Conservation (phyloP, 2,329 filamentous ascomycete genomes). For the Falciphora oryzae region DNA sequence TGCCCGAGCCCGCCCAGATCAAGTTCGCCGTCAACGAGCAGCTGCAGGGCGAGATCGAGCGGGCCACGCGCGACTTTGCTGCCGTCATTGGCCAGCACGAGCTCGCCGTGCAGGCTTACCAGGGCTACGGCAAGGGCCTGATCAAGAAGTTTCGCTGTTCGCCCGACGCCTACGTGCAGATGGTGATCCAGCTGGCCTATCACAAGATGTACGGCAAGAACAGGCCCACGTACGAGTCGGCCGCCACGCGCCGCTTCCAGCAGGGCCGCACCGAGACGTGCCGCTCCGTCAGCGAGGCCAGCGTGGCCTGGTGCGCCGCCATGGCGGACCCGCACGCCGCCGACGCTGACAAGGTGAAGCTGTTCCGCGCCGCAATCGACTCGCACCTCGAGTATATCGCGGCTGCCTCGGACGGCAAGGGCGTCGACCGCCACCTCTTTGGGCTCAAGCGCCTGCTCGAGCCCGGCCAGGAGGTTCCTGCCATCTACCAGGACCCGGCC, state of each 20-base stretch:
- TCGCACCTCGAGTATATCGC: constrained; percentile 86
- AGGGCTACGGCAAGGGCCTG: constrained; percentile 94
- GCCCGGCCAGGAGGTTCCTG: constrained; percentile 73
- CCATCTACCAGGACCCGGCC: constrained; percentile 81
- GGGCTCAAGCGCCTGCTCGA: constrained; percentile 87
- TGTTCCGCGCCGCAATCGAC: constrained; percentile 77
- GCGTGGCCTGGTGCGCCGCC: constrained; percentile 80
- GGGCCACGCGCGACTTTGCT: constrained; percentile 72
- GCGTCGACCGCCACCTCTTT: constrained; percentile 95
- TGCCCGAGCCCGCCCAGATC: constrained; percentile 74
- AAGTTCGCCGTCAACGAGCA: constrained; percentile 72
- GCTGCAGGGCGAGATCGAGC: constrained; percentile 71
- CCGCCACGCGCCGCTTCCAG: constrained; percentile 91
- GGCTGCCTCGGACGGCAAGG: constrained; percentile 84
- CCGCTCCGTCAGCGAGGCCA: constrained; percentile 85
- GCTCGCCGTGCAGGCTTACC: constrained; percentile 89
- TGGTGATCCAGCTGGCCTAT: constrained; percentile 98
- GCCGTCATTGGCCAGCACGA: constrained; percentile 82
- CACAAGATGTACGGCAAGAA: constrained; percentile 99
- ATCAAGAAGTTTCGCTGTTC: constrained; percentile 99
- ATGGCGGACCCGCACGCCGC: constrained; percentile 66
- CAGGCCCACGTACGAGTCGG: constrained; percentile 95
- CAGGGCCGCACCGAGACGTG: constrained; percentile 95
- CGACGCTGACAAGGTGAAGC: constrained; percentile 40
- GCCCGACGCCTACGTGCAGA: constrained; percentile 95